These are phyloP conservation scores for Teratosphaeria pseudoeucalypti DNA, from an alignment of 2,329 filamentous ascomycete genomes.

Conservation along the genomic window DNA sequence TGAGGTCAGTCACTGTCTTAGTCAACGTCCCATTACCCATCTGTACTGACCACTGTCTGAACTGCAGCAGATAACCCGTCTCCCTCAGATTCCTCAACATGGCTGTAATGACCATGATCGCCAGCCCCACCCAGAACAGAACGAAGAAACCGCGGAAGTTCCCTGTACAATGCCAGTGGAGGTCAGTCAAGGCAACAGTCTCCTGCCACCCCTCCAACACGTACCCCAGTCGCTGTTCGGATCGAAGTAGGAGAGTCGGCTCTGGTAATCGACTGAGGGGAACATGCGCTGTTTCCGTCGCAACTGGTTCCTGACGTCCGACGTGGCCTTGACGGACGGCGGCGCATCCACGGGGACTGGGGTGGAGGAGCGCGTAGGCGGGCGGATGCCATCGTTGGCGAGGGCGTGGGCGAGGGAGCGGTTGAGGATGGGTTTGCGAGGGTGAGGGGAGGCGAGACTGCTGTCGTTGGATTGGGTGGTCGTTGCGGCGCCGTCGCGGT, in stretches of 20 bases:
- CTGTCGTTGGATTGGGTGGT: not conserved
- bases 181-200: no score
- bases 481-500: not conserved
- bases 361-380: not conserved
- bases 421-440: not conserved
- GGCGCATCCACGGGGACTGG: slow-evolving; percentile 67
- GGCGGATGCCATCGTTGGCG: not conserved
- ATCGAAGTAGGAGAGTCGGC: slow-evolving; percentile 91
- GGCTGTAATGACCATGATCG: slow-evolving; percentile 94
- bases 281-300: slow-evolving; percentile 65
- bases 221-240: slow-evolving; percentile 72
- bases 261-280: slow-evolving; percentile 82
- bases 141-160: slow-evolving; percentile 98
- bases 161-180: no score
- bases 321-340: slow-evolving; percentile 81
- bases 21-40: no score
- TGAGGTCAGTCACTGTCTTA: no score
- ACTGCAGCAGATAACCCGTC: slow-evolving; percentile 73
- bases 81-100: slow-evolving; percentile 89
- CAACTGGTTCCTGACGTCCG: slow-evolving; percentile 70
- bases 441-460: not conserved
- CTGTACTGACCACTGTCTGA: slow-evolving; percentile 57
- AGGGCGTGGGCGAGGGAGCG: not conserved
- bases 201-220: no score
- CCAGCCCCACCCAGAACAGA: slow-evolving; percentile 92